Conservation (phyloP, 768 basidiomycete species). For the Tulasnella sp. region DNA sequence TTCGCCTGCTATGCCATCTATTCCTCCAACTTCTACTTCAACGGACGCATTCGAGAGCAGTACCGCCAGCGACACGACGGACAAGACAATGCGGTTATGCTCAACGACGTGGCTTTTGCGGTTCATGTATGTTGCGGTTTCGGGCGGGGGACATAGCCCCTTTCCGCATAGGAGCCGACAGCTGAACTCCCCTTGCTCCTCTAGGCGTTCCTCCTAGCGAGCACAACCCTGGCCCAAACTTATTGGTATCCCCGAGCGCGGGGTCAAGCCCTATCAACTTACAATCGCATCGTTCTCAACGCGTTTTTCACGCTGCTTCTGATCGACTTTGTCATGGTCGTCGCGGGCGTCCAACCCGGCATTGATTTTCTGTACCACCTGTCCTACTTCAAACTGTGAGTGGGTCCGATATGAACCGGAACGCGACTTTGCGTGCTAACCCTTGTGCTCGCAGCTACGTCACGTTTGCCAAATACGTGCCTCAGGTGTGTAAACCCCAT, state of each 20-base stretch:
- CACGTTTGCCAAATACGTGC: constrained; percentile 30
- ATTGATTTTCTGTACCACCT: constrained; percentile 26
- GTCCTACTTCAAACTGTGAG: constrained; percentile 26
- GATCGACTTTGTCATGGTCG: constrained; percentile 20
- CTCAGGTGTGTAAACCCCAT: constrained; percentile 24
- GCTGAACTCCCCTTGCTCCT: constrained; percentile 1
- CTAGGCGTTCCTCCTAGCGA: constrained; percentile 24
- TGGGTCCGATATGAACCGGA: background rate
- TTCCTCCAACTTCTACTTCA: constrained; percentile 26
- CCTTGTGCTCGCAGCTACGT: constrained; percentile 19
- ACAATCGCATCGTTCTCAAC: constrained; percentile 21
- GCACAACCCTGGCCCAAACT: constrained; percentile 26
- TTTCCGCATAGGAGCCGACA: constrained; percentile 25
- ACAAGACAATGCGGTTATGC: constrained; percentile 26
- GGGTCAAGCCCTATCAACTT: constrained; percentile 12
- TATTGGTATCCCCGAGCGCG: constrained; percentile 24
- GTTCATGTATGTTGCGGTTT: constrained; percentile 23
- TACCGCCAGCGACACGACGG: constrained; percentile 29
- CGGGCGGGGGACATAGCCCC: too few species aligned
- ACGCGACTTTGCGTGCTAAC: background rate
- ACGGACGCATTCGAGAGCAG: constrained; percentile 25
- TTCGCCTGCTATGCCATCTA: constrained; percentile 23
- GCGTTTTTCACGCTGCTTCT: constrained; percentile 21
- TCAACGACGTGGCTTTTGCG: constrained; percentile 32
- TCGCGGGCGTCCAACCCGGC: background rate